Evolutionary conservation across 768 basidiomycete genomes (phyloP), one percentile per base, ranked within the genome.

Genomic region (Boletellus ananiceps): DNA sequence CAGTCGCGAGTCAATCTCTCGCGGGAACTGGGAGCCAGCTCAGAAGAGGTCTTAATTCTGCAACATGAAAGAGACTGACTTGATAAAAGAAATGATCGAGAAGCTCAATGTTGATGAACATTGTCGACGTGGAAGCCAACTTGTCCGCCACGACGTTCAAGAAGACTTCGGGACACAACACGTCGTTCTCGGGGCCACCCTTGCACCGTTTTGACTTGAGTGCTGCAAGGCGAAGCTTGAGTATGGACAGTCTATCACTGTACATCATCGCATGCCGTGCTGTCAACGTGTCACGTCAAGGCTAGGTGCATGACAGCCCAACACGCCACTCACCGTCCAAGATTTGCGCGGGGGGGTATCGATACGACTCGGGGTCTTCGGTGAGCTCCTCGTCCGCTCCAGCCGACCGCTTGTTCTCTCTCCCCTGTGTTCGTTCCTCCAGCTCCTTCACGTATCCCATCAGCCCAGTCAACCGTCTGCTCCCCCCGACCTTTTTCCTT

Each of bases 1-100:
- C 43, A 99, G 70, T 21, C 93, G 80, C 18, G 91, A 89, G 67
- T 98, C 95, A 50, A 99, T 97, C 71, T 97, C 95, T 29, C 95
- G 84, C 53, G 96, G 95, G 75, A 99, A 97, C 89, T 96, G 53
- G 6, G 49, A 27, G 12, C 31, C 2, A n/a, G 47, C 19, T 54
- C 23, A 54, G 37, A 37, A 11, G 13, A 14, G 7, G 0, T n/a
- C 18, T 18, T 12, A 15, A 14, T 25, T 13, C 11, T 18, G 18
- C 32, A 18, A 48, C 40, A 13, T 3, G n/a, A 7, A n/a, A 19
- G 31, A 19, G 31, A 64, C 78, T 38, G 57, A 89, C 92, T 76
- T 95, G 92, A 62, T 98, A 96, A 76, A 98, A 98, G 77, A 98
- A 99, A 58, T 97, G 94, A 60, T 96, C 94, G 2, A 98, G 79